Percentiles rank a stretch among this genome's conserved stretches.
Conservation (phyloP, 2,329 filamentous ascomycete species). For the Apiospora hydei region DNA sequence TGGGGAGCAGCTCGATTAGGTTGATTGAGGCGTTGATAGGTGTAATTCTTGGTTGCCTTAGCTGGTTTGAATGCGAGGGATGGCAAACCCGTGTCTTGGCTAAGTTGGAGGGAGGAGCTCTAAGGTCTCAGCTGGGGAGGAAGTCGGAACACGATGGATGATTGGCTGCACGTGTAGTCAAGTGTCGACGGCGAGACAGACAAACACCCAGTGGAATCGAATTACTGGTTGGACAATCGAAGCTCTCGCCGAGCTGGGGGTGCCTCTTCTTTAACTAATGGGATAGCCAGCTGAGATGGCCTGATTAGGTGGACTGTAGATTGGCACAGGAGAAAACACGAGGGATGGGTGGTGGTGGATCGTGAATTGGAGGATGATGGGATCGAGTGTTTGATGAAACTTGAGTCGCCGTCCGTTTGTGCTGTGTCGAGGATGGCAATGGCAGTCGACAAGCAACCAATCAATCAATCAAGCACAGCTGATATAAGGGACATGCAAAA, state of each 20-base stretch:
- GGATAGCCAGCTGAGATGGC: background rate
- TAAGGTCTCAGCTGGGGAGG: conserved; percentile 13
- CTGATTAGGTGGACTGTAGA: background rate
- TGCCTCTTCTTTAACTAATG: background rate
- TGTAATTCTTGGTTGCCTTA: conserved; percentile 4
- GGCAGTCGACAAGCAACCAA: background rate
- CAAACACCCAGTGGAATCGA: background rate
- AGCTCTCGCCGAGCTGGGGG: background rate
- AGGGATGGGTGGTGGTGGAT: background rate
- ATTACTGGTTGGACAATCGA: background rate
- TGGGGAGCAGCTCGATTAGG: conserved; percentile 1
- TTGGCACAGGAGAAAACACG: background rate
- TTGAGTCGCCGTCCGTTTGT: conserved; percentile 18
- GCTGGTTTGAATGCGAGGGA: background rate
- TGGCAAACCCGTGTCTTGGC: conserved; percentile 8
- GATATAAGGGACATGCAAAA: background rate
- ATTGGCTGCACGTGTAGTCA: background rate
- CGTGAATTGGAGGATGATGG: conserved; percentile 5
- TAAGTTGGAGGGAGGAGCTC: background rate
- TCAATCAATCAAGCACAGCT: background rate
- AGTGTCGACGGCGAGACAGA: background rate
- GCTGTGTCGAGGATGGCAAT: conserved; percentile 13
- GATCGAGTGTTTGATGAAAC: conserved; percentile 9
- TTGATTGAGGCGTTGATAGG: conserved; percentile 8
- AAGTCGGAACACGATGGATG: conserved; percentile 9